These are phyloP conservation scores for Xylaria polymorpha DNA, from an alignment of 2,329 filamentous ascomycete genomes.

Conservation along the genomic window DNA sequence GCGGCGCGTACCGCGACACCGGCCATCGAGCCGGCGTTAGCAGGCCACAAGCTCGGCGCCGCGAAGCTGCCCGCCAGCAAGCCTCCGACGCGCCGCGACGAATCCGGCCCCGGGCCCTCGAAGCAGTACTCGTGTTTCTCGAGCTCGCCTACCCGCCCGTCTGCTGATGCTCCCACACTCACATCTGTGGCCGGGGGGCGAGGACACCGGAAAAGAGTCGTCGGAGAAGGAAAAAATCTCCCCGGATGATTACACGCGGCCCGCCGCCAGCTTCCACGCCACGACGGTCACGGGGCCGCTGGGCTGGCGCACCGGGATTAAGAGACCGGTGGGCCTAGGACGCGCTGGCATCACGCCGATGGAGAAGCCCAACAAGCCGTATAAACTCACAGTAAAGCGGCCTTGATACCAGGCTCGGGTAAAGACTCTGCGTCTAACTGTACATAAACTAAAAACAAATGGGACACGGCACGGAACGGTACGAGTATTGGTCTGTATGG, in stretches of 20 bases:
- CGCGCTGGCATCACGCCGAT: conserved; percentile 60
- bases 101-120: conserved; percentile 31
- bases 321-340: conserved; percentile 58
- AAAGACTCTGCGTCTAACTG: background rate
- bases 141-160: conserved; percentile 60
- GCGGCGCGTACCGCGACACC: conserved; percentile 29
- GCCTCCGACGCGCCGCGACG: conserved; percentile 44
- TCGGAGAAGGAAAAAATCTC: conserved; percentile 47
- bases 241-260: conserved; percentile 52
- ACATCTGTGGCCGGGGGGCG: background rate
- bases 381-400: conserved; percentile 67
- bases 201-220: conserved; percentile 33
- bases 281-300: conserved; percentile 60
- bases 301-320: conserved; percentile 52
- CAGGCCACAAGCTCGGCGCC: conserved; percentile 56
- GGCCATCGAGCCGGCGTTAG: conserved; percentile 50
- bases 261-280: conserved; percentile 61
- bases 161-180: conserved; percentile 9
- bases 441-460: background rate
- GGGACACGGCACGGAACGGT: background rate
- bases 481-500: background rate
- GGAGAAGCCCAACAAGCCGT: conserved; percentile 64
- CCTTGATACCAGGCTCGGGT: conserved; percentile 32
- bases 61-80: conserved; percentile 51
- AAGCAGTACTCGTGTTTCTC: conserved; percentile 69